phyloP scores from a whole-genome alignment of 2,329 filamentous ascomycete genomes.

The Ophiostoma fasciatum region DNA sequence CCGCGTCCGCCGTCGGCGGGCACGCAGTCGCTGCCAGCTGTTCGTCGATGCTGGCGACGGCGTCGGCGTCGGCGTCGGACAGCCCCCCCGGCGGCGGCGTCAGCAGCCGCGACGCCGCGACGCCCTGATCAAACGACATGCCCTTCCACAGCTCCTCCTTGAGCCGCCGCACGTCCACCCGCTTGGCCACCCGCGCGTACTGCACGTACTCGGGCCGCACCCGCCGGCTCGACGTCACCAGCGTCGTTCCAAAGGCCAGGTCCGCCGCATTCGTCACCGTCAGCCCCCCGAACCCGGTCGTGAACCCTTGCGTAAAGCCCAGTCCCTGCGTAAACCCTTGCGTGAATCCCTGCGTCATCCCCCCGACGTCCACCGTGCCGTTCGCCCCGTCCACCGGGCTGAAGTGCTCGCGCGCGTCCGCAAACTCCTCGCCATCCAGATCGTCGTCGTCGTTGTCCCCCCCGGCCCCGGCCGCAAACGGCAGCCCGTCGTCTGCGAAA shows the following conservation, averaged over 20 bases:
- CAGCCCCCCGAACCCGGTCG: slow-evolving; percentile 26
- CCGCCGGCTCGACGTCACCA: slow-evolving; percentile 49
- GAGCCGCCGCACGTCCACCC: slow-evolving; percentile 52
- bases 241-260: slow-evolving; percentile 47
- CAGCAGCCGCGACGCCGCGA: slow-evolving; percentile 17
- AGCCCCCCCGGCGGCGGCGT: slow-evolving; percentile 9
- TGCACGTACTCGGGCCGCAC: slow-evolving; percentile 54
- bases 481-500: slow-evolving; percentile 78
- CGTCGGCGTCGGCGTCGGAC: background rate
- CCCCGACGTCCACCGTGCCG: slow-evolving; percentile 18
- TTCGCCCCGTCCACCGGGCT: slow-evolving; percentile 40
- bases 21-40: slow-evolving; percentile 11
- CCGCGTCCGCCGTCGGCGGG: background rate
- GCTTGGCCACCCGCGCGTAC: slow-evolving; percentile 55
- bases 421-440: slow-evolving; percentile 45
- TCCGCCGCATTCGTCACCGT: slow-evolving; percentile 28
- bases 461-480: slow-evolving; percentile 51
- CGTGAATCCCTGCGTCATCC: slow-evolving; percentile 29
- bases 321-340: slow-evolving; percentile 15
- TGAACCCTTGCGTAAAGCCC: slow-evolving; percentile 24
- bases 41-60: background rate
- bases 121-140: slow-evolving; percentile 40
- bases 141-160: slow-evolving; percentile 60
- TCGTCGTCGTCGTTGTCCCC: slow-evolving; percentile 49
- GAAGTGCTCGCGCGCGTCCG: slow-evolving; percentile 67